Percentiles rank a stretch among this genome's conserved stretches.
phyloP scores from a whole-genome alignment of 352 stramenopile species.

The Phytophthora litchii region DNA sequence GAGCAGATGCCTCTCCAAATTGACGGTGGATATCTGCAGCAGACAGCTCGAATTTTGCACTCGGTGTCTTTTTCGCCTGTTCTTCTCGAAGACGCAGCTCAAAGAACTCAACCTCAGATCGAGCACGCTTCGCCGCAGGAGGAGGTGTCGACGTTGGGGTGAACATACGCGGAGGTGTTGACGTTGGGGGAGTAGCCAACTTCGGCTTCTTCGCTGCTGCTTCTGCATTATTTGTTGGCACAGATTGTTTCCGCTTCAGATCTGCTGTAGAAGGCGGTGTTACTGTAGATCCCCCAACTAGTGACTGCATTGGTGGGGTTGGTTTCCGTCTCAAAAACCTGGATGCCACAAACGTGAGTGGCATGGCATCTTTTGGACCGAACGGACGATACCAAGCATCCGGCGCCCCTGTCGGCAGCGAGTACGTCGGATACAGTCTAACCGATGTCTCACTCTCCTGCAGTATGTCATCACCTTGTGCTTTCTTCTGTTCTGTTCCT shows the following conservation, averaged over 20 bases:
- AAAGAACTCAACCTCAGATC: slow-evolving; percentile 52
- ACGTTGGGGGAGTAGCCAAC: slow-evolving; percentile 3
- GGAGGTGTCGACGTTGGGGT: slow-evolving; percentile 50
- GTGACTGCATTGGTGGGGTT: slow-evolving; percentile 2
- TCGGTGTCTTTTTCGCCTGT: slow-evolving; percentile 2
- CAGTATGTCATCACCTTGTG: background rate
- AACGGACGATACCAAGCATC: slow-evolving; percentile 53
- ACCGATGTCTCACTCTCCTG: slow-evolving; percentile 9
- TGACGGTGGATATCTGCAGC: slow-evolving; percentile 35
- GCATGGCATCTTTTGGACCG: slow-evolving; percentile 43
- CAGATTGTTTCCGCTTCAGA: slow-evolving; percentile 30
- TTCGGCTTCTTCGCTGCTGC: slow-evolving; percentile 16
- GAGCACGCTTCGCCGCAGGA: slow-evolving; percentile 36
- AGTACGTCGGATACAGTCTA: slow-evolving; percentile 55
- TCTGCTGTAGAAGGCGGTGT: background rate
- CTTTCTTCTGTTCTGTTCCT: slow-evolving; percentile 9
- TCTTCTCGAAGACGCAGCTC: slow-evolving; percentile 31
- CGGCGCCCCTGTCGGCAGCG: slow-evolving; percentile 40
- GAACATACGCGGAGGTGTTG: slow-evolving; percentile 27
- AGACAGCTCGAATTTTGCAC: slow-evolving; percentile 10
- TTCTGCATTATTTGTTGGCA: slow-evolving; percentile 3
- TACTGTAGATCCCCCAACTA: background rate
- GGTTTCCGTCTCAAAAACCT: slow-evolving; percentile 61
- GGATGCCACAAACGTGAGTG: slow-evolving; percentile 60
- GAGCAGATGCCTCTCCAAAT: slow-evolving; percentile 33